These are phyloP conservation scores for Ramaria rubella DNA, from an alignment of 768 basidiomycete species.

Conservation along the genomic window DNA sequence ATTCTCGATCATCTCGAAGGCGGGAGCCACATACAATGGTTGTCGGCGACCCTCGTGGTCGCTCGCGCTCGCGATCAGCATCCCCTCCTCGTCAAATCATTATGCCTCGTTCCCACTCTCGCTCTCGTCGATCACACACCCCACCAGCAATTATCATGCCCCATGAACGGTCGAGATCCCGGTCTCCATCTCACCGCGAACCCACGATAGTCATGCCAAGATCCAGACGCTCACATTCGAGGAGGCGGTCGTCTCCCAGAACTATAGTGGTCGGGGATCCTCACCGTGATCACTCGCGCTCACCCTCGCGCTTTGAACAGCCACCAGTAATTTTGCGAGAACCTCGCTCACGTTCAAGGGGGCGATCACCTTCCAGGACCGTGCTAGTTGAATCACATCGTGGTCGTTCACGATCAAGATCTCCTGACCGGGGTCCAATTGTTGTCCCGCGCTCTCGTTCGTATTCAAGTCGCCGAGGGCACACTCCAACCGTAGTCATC, in stretches of 20 bases:
- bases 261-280: constrained; percentile 3
- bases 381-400: constrained; percentile 5
- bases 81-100: constrained; percentile 12
- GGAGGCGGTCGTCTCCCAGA: no score
- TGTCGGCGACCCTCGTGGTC: not conserved
- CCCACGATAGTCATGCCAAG: not conserved
- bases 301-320: not conserved
- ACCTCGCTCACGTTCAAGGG: constrained; percentile 9
- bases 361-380: constrained; percentile 7
- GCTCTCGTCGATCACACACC: not conserved
- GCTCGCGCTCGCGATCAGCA: constrained; percentile 23
- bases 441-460: constrained; percentile 12
- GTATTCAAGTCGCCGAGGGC: constrained; percentile 9
- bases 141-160: not conserved
- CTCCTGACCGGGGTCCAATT: not conserved
- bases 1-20: not conserved
- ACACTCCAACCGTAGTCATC: constrained; percentile 11
- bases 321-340: not conserved
- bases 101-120: not conserved
- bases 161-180: constrained; percentile 11
- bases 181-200: constrained; percentile 14
- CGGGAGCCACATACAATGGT: no score
- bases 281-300: not conserved
- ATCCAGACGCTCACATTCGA: constrained; percentile 15
- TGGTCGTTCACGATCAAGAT: constrained; percentile 17